These are phyloP conservation scores for Cladophialophora bantiana DNA, from an alignment of 2,329 filamentous ascomycete genomes.

Conservation along the genomic window DNA sequence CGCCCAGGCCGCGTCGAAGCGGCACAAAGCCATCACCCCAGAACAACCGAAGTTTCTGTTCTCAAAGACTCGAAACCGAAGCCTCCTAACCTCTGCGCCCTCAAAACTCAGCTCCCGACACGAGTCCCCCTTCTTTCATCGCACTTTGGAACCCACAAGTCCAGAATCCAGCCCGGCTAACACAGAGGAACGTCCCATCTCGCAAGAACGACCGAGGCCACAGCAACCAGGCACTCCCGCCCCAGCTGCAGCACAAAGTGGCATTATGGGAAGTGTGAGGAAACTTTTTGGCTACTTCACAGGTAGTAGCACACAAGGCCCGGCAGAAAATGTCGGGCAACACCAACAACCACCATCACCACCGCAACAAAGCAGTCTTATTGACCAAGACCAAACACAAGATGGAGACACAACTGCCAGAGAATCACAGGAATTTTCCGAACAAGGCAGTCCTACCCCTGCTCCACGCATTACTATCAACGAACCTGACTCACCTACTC, in stretches of 20 bases:
- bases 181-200: background rate
- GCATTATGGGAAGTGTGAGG: conserved; percentile 35
- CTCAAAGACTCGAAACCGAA: conserved; percentile 33
- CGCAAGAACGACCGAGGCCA: conserved; percentile 14
- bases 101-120: conserved; percentile 24
- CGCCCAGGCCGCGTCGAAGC: conserved; percentile 25
- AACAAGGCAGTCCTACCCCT: conserved; percentile 25
- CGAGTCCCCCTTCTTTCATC: conserved; percentile 30
- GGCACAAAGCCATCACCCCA: conserved; percentile 26
- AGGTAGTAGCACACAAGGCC: conserved; percentile 10
- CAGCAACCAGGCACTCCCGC: conserved; percentile 22
- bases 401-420: background rate
- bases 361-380: conserved; percentile 18
- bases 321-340: background rate
- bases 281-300: conserved; percentile 32
- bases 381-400: conserved; percentile 4
- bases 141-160: conserved; percentile 22
- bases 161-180: conserved; percentile 16
- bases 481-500: conserved; percentile 18
- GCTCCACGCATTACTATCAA: conserved; percentile 10
- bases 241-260: conserved; percentile 9
- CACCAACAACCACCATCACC: conserved; percentile 11
- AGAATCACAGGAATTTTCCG: conserved; percentile 1
- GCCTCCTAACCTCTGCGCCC: conserved; percentile 29
- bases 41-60: conserved; percentile 31